Evolutionary conservation across 108 stramenopile genomes (phyloP).

Genomic region (Pseudonitzschia multistriata): DNA sequence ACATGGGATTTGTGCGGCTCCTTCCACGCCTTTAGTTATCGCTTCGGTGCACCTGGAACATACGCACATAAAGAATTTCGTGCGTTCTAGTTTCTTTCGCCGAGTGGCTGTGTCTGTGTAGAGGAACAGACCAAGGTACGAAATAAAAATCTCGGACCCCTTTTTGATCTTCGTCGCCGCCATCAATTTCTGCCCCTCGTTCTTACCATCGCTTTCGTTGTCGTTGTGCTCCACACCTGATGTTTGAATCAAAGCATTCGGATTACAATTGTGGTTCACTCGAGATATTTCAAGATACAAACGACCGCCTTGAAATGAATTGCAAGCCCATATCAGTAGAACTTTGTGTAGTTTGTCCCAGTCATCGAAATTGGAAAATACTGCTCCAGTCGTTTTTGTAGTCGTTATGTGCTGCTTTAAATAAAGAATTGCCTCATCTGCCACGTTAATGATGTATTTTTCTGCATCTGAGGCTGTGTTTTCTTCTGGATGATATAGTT

Average conservation of each 20-base stretch:
- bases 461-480: slow-evolving; percentile 31
- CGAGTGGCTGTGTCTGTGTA: slow-evolving; percentile 60
- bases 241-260: slow-evolving; percentile 65
- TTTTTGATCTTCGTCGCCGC: slow-evolving; percentile 57
- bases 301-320: slow-evolving; percentile 79
- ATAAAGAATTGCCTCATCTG: slow-evolving; percentile 44
- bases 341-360: slow-evolving; percentile 34
- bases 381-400: slow-evolving; percentile 6
- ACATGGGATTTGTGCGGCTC: slow-evolving; percentile 65
- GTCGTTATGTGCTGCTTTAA: slow-evolving; percentile 36
- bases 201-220: neutral
- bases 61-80: slow-evolving; percentile 70
- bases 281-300: slow-evolving; percentile 61
- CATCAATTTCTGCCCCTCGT: slow-evolving; percentile 33
- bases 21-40: slow-evolving; percentile 31
- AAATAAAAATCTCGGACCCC: slow-evolving; percentile 78
- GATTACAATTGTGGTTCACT: slow-evolving; percentile 79
- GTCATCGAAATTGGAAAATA: slow-evolving; percentile 15
- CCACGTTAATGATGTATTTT: slow-evolving; percentile 36
- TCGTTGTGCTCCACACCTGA: neutral
- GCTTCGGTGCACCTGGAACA: slow-evolving; percentile 57
- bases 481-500: slow-evolving; percentile 57
- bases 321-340: slow-evolving; percentile 74
- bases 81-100: slow-evolving; percentile 40
- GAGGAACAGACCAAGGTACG: slow-evolving; percentile 64